phyloP scores from a whole-genome alignment of 1,284 basidiomycete genomes.

The Ganoderma resinaceum region DNA sequence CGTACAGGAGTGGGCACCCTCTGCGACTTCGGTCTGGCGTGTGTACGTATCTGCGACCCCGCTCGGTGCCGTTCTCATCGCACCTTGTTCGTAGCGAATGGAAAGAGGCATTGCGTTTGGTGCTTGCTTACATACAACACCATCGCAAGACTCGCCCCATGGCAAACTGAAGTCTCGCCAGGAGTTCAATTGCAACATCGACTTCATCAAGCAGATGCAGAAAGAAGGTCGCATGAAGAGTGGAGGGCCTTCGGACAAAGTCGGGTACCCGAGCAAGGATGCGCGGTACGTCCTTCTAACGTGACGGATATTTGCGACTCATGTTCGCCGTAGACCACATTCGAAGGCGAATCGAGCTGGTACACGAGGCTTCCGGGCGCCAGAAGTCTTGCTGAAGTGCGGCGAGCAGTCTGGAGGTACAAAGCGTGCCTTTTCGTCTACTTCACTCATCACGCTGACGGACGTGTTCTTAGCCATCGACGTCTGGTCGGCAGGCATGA shows the following conservation, averaged over 20 bases:
- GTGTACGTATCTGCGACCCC: slow-evolving; percentile 56
- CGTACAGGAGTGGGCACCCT: slow-evolving; percentile 85
- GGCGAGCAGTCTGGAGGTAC: slow-evolving; percentile 91
- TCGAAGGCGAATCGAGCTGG: slow-evolving; percentile 97
- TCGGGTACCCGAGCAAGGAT: slow-evolving; percentile 79
- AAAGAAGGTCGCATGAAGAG: slow-evolving; percentile 71
- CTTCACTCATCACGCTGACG: background rate
- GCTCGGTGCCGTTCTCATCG: background rate
- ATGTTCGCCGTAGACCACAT: slow-evolving; percentile 59
- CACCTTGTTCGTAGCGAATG: slow-evolving; percentile 55
- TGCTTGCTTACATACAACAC: slow-evolving; percentile 76
- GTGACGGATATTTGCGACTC: background rate
- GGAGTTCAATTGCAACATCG: slow-evolving; percentile 53
- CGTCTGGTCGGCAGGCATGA: slow-evolving; percentile 95
- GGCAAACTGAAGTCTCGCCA: slow-evolving; percentile 56
- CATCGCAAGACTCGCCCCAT: slow-evolving; percentile 69
- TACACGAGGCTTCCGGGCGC: slow-evolving; percentile 95
- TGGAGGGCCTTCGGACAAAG: slow-evolving; percentile 62
- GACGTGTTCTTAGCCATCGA: slow-evolving; percentile 82
- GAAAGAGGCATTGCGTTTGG: slow-evolving; percentile 57
- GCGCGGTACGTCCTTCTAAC: slow-evolving; percentile 49
- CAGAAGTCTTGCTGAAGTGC: slow-evolving; percentile 97
- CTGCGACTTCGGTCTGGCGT: slow-evolving; percentile 96
- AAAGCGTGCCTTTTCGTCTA: slow-evolving; percentile 36
- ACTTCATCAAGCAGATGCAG: slow-evolving; percentile 56